Percentiles rank a stretch among this genome's conserved stretches.
These are phyloP conservation scores for Simplicillium aogashimaense DNA, from an alignment of 2,329 filamentous ascomycete species.

Conservation along the genomic window DNA sequence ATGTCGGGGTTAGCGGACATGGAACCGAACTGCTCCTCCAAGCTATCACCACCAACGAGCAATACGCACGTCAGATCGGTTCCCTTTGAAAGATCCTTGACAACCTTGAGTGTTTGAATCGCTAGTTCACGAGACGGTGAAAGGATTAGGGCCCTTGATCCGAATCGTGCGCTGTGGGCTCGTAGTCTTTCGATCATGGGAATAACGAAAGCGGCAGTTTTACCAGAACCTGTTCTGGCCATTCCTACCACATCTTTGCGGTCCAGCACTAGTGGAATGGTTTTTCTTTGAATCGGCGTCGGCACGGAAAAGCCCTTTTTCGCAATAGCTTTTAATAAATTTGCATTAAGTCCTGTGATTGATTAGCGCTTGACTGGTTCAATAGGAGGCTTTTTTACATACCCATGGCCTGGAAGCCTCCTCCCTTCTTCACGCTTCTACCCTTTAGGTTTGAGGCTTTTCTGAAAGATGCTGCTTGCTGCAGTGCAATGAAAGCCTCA, in stretches of 20 bases:
- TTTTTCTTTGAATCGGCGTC: constrained; percentile 94
- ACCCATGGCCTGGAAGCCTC: constrained; percentile 95
- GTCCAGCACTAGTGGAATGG: constrained; percentile 83
- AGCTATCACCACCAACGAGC: constrained; percentile 86
- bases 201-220: constrained; percentile 96
- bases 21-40: constrained; percentile 88
- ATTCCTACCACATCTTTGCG: constrained; percentile 96
- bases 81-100: constrained; percentile 84
- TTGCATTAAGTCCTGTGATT: constrained; percentile 57
- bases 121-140: constrained; percentile 92
- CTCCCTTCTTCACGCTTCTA: constrained; percentile 83
- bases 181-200: constrained; percentile 95
- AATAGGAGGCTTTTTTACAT: constrained; percentile 12
- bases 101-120: constrained; percentile 88
- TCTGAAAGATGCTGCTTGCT: constrained; percentile 78
- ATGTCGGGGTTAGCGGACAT: constrained; percentile 96
- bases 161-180: constrained; percentile 76
- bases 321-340: constrained; percentile 81
- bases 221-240: constrained; percentile 97
- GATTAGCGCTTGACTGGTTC: constrained; percentile 1
- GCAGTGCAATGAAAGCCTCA: constrained; percentile 81
- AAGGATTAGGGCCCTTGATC: constrained; percentile 76
- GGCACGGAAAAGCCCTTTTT: constrained; percentile 93
- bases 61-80: constrained; percentile 87
- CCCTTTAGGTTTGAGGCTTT: constrained; percentile 77